Evolutionary conservation across 768 basidiomycete genomes (phyloP).

Genomic region (Trametes cingulata): DNA sequence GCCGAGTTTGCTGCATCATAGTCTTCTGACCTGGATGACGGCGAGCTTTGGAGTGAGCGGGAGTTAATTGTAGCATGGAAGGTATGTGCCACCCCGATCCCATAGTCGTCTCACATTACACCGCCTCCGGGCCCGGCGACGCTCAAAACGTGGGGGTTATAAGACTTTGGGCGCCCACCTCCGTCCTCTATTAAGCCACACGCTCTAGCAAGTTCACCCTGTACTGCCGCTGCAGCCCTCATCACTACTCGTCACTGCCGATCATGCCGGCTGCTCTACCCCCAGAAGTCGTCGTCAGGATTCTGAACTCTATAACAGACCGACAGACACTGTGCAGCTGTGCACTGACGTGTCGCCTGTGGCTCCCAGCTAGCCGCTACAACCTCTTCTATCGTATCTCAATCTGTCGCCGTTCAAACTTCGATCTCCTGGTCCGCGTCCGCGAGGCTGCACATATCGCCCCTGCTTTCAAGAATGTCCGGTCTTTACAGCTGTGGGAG

Average conservation of each 20-base stretch:
- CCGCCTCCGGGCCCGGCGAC: neutral
- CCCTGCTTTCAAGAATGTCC: neutral
- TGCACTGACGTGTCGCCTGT: constrained; percentile 11
- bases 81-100: neutral
- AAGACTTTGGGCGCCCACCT: neutral
- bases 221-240: neutral
- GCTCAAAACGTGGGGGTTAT: neutral
- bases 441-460: constrained; percentile 2
- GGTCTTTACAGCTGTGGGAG: constrained; percentile 6
- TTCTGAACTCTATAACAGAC: constrained; percentile 9
- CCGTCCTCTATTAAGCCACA: neutral
- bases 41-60: too few relatives aligned
- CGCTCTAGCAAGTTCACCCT: too few relatives aligned
- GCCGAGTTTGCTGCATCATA: too few relatives aligned
- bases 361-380: constrained; percentile 12
- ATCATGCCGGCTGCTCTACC: constrained; percentile 4
- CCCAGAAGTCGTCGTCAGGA: neutral
- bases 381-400: constrained; percentile 8
- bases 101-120: neutral
- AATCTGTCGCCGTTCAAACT: neutral
- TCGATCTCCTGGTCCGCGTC: constrained; percentile 4
- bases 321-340: constrained; percentile 17
- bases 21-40: too few relatives aligned
- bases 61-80: too few relatives aligned
- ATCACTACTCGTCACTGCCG: neutral